These are phyloP conservation scores for Epithele typhae DNA, from an alignment of 768 basidiomycete species.

Conservation along the genomic window DNA sequence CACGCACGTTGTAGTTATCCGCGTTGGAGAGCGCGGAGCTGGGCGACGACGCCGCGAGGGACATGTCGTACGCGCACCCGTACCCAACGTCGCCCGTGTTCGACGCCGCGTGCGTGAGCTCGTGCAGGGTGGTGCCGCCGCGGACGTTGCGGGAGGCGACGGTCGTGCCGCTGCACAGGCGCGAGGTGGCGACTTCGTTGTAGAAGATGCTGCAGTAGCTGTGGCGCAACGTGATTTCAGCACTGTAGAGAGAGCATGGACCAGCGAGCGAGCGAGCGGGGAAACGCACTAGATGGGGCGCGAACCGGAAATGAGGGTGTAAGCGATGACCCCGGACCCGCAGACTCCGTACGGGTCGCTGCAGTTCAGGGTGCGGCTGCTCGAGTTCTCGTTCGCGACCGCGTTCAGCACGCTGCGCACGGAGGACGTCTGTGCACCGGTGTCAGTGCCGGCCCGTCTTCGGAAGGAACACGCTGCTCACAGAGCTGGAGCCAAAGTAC, in stretches of 20 bases:
- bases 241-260: no score
- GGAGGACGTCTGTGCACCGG: conserved; percentile 20
- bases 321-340: conserved; percentile 37
- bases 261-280: no score
- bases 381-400: conserved; percentile 38
- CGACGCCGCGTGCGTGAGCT: conserved; percentile 41
- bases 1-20: conserved; percentile 43
- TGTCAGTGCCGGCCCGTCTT: not conserved
- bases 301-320: conserved; percentile 36
- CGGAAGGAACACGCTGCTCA: not conserved
- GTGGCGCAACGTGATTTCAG: not conserved
- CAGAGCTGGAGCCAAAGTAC: conserved; percentile 33
- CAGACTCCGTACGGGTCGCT: conserved; percentile 31
- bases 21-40: conserved; percentile 31
- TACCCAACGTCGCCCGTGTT: conserved; percentile 32
- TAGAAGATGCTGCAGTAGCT: conserved; percentile 43
- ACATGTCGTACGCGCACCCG: conserved; percentile 31
- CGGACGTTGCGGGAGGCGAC: conserved; percentile 42
- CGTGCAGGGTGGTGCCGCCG: conserved; percentile 45
- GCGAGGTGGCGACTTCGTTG: conserved; percentile 34
- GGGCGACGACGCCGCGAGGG: conserved; percentile 25
- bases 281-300: conserved; percentile 36
- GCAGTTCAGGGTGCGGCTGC: conserved; percentile 39
- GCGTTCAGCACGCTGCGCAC: conserved; percentile 29
- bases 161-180: conserved; percentile 40